Percentiles rank a stretch among this genome's conserved stretches.
Evolutionary conservation across 2,329 filamentous ascomycete species (phyloP).

Genomic region (Aspergillus candidus): DNA sequence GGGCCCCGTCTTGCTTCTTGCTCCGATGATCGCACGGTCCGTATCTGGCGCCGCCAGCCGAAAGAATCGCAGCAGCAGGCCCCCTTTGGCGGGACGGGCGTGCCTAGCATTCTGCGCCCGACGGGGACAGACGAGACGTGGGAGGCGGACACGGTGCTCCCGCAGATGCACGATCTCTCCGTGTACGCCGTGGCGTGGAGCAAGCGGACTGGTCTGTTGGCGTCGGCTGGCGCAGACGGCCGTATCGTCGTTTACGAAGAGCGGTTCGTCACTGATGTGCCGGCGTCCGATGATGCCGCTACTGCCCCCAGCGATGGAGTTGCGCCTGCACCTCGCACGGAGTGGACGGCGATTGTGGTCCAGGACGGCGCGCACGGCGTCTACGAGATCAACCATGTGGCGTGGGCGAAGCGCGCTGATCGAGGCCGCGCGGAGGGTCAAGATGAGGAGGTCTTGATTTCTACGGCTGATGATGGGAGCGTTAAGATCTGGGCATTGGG

Average conservation of each 20-base stretch:
- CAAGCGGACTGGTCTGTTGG: conserved; percentile 65
- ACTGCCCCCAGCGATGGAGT: conserved; percentile 17
- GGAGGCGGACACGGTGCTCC: conserved; percentile 70
- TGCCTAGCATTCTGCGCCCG: conserved; percentile 86
- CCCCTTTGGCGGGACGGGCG: conserved; percentile 39
- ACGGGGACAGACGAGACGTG: conserved; percentile 70
- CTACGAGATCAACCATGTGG: conserved; percentile 88
- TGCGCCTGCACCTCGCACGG: conserved; percentile 33
- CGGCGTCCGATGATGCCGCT: conserved; percentile 19
- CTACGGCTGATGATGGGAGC: conserved; percentile 85
- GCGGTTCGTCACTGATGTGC: conserved; percentile 28
- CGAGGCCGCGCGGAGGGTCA: conserved; percentile 44
- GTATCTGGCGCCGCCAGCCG: conserved; percentile 67
- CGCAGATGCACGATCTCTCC: conserved; percentile 67
- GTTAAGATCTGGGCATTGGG: conserved; percentile 72
- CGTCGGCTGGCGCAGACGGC: conserved; percentile 86
- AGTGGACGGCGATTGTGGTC: conserved; percentile 68
- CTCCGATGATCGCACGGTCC: conserved; percentile 74
- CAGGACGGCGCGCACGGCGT: conserved; percentile 75
- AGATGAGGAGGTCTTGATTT: conserved; percentile 79
- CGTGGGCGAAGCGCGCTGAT: conserved; percentile 78
- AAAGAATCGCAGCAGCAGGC: conserved; percentile 43
- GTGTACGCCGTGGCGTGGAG: conserved; percentile 87
- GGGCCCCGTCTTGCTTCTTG: conserved; percentile 66
- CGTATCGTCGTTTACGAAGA: conserved; percentile 74